phyloP scores from a whole-genome alignment of 2,329 filamentous ascomycete genomes.

The Chrysoporthe deuterocubensis region DNA sequence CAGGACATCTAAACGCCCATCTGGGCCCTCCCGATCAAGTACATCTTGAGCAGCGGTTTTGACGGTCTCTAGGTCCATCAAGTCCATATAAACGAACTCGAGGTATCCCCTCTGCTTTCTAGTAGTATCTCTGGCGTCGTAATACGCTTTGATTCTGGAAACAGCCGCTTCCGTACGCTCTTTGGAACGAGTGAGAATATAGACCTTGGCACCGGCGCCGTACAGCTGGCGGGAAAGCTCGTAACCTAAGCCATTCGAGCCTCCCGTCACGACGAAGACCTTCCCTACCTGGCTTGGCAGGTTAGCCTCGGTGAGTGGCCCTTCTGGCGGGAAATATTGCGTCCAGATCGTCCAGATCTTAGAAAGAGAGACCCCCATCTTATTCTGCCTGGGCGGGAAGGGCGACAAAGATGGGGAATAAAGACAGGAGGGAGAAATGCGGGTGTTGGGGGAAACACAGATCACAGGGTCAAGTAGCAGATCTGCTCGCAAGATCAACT shows the following conservation, averaged over 20 bases:
- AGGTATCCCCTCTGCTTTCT: slow-evolving; percentile 25
- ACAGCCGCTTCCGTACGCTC: slow-evolving; percentile 31
- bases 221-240: slow-evolving; percentile 57
- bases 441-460: too few species aligned
- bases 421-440: background rate
- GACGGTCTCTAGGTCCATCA: slow-evolving; percentile 31
- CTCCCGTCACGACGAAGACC: slow-evolving; percentile 51
- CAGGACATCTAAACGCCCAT: slow-evolving; percentile 31
- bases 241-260: slow-evolving; percentile 43
- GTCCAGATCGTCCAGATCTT: slow-evolving; percentile 26
- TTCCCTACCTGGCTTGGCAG: slow-evolving; percentile 30
- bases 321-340: slow-evolving; percentile 32
- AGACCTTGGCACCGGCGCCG: slow-evolving; percentile 51
- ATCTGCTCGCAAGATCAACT: background rate
- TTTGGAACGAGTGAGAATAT: slow-evolving; percentile 49
- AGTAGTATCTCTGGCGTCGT: slow-evolving; percentile 13
- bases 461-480: too few species aligned
- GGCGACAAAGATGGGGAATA: background rate
- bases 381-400: background rate
- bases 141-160: slow-evolving; percentile 29
- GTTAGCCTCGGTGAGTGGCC: slow-evolving; percentile 29
- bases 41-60: slow-evolving; percentile 29
- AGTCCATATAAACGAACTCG: slow-evolving; percentile 31
- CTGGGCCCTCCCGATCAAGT: slow-evolving; percentile 24
- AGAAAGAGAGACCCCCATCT: slow-evolving; percentile 23